Base-by-base conservation (phyloP, 1,284 basidiomycete genomes). In the Fomitiporia mediterranea region DNA sequence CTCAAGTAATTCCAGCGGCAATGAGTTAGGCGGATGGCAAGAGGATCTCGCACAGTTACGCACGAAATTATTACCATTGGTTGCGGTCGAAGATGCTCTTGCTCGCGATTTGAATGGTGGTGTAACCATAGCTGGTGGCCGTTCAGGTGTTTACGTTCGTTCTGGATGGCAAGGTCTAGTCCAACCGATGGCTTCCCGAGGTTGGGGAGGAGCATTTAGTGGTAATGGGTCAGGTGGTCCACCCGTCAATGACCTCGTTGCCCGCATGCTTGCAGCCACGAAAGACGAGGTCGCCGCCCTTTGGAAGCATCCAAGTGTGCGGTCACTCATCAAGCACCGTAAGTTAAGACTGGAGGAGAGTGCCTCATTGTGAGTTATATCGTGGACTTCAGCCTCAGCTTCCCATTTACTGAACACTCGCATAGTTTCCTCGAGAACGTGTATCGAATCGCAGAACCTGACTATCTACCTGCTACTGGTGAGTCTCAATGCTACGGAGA, bases 381-480 rank as follows among this genome's bases (percentile, higher is more conserved):
- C 25, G 38, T 39, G 11, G 23, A 4, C 23, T 3, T n/a, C 27
- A 28, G 54, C 39, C 15, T 65, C 58, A 39, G 46, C n/a, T 42
- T 51, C 21, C 25, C 21, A 38, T 32, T 40, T 55, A 35, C 53
- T 59, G 48, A 57, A 27, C 35, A 28, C 42, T 34, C 53, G 39
- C 37, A 17, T 58, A 90, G 88, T 69, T 91, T 91, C 68, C 65
- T 91, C 59, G 75, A 81, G 55, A 78, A 78, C 60, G 75, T 90
- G 4, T 72, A 75, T 42, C 80, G 87, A 30, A 84, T 91, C 58
- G 73, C 82, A 13, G 75, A 82, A 62, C 74, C 79, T 2, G 86
- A 85, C 52, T 91, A 88, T 67, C 61, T 84, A 28, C 88, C 88
- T 3, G 77, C 79, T 5, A 86, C 80, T 61, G 84, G 87, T 86